Percentiles rank a stretch among this genome's conserved stretches.
Conservation (phyloP, 139 green algal species). For the Gonium pectorale region DNA sequence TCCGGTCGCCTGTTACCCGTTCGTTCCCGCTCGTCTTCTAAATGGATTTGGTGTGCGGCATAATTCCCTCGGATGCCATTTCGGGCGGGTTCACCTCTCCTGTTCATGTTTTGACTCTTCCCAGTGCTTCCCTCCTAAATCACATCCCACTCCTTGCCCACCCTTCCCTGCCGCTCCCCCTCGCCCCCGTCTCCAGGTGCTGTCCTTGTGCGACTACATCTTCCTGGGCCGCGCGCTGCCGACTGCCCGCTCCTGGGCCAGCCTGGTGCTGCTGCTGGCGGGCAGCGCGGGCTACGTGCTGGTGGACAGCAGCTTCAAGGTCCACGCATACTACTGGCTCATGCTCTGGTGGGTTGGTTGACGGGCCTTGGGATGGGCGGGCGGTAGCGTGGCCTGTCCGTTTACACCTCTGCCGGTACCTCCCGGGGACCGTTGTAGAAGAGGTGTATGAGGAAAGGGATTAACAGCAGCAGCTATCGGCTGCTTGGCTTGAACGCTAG, state of each 20-base stretch:
- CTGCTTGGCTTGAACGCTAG: no score
- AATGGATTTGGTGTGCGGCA: no score
- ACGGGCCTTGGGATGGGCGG: no score
- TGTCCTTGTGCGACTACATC: conserved; percentile 78
- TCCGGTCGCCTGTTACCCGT: no score
- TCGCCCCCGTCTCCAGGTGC: conserved; percentile 6
- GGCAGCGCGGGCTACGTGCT: conserved; percentile 54
- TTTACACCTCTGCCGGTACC: no score
- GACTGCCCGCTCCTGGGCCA: conserved; percentile 50
- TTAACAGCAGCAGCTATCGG: no score
- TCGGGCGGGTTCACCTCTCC: not conserved
- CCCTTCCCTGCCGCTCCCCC: not conserved
- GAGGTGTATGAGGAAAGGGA: no score
- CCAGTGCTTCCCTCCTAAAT: not conserved
- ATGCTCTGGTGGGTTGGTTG: conserved; percentile 40
- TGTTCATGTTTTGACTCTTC: not conserved
- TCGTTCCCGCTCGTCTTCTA: not conserved
- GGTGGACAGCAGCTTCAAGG: conserved; percentile 48
- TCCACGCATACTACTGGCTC: conserved; percentile 62
- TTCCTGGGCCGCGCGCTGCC: conserved; percentile 78
- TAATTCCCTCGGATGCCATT: no score
- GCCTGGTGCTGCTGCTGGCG: conserved; percentile 48
- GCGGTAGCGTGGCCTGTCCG: no score
- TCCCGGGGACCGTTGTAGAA: no score
- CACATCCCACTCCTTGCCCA: not conserved